These are phyloP conservation scores for Ogataea trehalophila DNA, from an alignment of 805 yeast species.

Conservation along the genomic window DNA sequence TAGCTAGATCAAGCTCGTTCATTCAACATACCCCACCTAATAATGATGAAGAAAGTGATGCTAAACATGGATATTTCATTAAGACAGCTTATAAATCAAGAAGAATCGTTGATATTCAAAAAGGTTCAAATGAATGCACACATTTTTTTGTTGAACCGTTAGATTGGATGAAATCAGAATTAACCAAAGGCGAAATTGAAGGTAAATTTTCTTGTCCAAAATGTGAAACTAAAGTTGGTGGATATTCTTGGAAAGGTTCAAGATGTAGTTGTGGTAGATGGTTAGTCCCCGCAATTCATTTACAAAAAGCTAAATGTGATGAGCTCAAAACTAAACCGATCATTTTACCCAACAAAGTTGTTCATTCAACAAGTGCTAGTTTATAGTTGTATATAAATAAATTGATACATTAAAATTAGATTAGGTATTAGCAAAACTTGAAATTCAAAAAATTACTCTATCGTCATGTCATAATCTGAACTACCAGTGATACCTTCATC, in stretches of 20 bases:
- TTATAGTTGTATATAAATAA: neutral
- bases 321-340: slow-evolving; percentile 32
- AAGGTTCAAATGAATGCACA: slow-evolving; percentile 62
- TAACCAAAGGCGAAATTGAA: slow-evolving; percentile 70
- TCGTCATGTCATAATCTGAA: slow-evolving; percentile 29
- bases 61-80: slow-evolving; percentile 61
- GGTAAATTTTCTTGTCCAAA: slow-evolving; percentile 85
- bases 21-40: slow-evolving; percentile 62
- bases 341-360: slow-evolving; percentile 1
- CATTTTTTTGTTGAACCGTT: slow-evolving; percentile 88
- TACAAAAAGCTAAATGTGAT: slow-evolving; percentile 80
- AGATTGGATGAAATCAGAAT: slow-evolving; percentile 84
- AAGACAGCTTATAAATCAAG: slow-evolving; percentile 59
- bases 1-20: slow-evolving; percentile 61
- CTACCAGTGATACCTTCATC: slow-evolving; percentile 10
- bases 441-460: slow-evolving; percentile 14
- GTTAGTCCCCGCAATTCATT: slow-evolving; percentile 88
- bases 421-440: too few relatives aligned
- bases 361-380: neutral
- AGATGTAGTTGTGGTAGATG: slow-evolving; percentile 93
- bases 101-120: slow-evolving; percentile 52
- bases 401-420: neutral
- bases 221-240: slow-evolving; percentile 83
- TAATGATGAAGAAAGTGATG: slow-evolving; percentile 49
- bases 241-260: slow-evolving; percentile 91